phyloP scores from a whole-genome alignment of 2,329 filamentous ascomycete species.

The Trichoderma koningiopsis region DNA sequence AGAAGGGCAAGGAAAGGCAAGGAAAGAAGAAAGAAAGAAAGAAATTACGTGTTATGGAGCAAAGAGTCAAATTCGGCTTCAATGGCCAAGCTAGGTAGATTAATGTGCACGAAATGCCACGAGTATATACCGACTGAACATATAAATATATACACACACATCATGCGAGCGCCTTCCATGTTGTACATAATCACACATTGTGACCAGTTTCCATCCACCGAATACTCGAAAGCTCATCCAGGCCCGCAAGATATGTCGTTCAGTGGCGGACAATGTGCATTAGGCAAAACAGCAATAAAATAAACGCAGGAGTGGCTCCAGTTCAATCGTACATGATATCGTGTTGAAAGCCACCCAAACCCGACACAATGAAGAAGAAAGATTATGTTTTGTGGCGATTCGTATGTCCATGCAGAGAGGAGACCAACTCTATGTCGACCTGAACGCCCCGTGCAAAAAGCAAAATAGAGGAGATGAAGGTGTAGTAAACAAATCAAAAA shows the following conservation, averaged over 20 bases:
- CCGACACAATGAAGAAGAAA: constrained; percentile 4
- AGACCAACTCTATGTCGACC: constrained; percentile 22
- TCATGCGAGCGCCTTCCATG: not conserved
- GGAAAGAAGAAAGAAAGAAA: not conserved
- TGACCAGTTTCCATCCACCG: not conserved
- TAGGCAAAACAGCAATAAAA: not conserved
- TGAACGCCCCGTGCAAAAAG: constrained; percentile 6
- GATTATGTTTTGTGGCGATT: constrained; percentile 16
- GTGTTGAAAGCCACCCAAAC: constrained; percentile 9
- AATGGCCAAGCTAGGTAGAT: not conserved
- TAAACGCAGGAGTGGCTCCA: constrained; percentile 19
- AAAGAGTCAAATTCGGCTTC: not conserved
- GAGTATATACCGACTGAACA: not conserved
- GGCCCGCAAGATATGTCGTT: not conserved
- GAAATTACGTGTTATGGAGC: not conserved
- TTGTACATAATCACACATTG: constrained; percentile 15
- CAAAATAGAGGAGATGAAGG: not conserved
- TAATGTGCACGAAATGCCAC: not conserved
- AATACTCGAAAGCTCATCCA: not conserved
- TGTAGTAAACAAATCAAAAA: not conserved
- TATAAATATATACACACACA: constrained; percentile 4
- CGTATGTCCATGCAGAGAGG: constrained; percentile 13
- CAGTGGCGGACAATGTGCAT: not conserved
- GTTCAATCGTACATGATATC: constrained; percentile 15
- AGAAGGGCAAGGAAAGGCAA: no score